Percentiles rank a stretch among this genome's conserved stretches.
Conservation (phyloP, 305 asterid species). For the Fraxinus sp. region DNA sequence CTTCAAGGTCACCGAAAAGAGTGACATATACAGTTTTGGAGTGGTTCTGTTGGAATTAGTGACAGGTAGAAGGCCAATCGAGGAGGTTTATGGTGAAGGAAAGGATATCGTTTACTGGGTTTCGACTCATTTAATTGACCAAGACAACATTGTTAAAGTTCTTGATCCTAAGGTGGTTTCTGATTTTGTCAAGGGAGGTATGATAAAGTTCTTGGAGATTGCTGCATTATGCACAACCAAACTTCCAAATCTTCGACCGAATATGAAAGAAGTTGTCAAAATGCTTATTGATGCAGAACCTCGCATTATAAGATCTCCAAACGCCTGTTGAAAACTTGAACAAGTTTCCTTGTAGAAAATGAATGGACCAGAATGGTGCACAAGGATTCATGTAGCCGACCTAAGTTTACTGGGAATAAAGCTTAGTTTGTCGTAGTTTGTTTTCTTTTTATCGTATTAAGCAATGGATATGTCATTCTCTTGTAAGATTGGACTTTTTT, state of each 20-base stretch:
- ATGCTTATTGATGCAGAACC: background rate
- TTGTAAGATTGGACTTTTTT: background rate
- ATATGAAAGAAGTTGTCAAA: background rate
- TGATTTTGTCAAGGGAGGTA: background rate
- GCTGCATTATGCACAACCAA: background rate
- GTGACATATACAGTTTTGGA: background rate
- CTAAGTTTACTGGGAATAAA: background rate
- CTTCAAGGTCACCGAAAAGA: background rate
- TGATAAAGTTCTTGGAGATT: background rate
- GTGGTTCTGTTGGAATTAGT: background rate
- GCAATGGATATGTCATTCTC: background rate
- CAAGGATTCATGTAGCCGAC: background rate
- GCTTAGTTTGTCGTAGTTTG: background rate
- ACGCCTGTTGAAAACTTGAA: conserved; percentile 37
- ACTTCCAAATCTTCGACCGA: background rate
- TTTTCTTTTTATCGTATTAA: background rate
- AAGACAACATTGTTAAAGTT: background rate
- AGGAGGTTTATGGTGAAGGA: background rate
- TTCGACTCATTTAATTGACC: background rate
- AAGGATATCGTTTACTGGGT: background rate
- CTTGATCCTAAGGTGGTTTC: background rate
- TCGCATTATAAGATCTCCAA: background rate
- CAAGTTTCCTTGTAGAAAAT: conserved; percentile 27
- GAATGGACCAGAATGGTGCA: background rate
- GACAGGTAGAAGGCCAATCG: background rate